Evolutionary conservation across 2,329 filamentous ascomycete species (phyloP).

Genomic region (Hypoxylon sp.): DNA sequence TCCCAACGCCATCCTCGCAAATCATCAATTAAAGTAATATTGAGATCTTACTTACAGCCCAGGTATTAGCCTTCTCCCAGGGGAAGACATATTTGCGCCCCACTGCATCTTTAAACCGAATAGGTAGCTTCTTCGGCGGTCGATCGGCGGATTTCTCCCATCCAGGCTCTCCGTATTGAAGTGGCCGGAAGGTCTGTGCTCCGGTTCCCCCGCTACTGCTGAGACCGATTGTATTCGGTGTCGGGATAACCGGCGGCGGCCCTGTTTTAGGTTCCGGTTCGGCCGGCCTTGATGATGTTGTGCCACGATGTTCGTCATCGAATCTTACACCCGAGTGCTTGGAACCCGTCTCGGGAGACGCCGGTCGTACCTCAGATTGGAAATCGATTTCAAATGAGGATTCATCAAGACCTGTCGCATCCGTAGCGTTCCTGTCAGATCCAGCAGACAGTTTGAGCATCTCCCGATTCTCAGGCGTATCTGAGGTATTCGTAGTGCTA

Average conservation of each 20-base stretch:
- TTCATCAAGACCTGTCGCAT: not conserved
- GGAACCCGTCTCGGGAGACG: constrained; percentile 4
- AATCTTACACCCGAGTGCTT: constrained; percentile 1
- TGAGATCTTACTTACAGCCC: constrained; percentile 64
- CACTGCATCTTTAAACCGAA: constrained; percentile 77
- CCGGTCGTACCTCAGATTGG: constrained; percentile 1
- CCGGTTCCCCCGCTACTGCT: constrained; percentile 15
- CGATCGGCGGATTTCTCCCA: constrained; percentile 50
- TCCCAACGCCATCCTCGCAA: not conserved
- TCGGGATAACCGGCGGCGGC: not conserved
- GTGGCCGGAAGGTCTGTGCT: constrained; percentile 38
- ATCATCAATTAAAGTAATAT: not conserved
- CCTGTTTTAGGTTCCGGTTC: constrained; percentile 24
- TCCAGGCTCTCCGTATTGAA: constrained; percentile 44
- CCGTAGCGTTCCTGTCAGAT: not conserved
- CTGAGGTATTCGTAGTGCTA: constrained; percentile 2
- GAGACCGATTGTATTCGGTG: not conserved
- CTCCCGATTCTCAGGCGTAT: constrained; percentile 12
- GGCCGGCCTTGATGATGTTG: constrained; percentile 26
- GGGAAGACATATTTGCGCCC: constrained; percentile 77
- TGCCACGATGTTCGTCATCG: constrained; percentile 2
- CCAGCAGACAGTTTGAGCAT: not conserved
- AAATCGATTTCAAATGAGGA: constrained; percentile 3
- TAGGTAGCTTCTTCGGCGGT: constrained; percentile 62
- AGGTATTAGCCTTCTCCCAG: constrained; percentile 75